Conservation (phyloP, 352 stramenopile species). For the Sclerospora graminicola region DNA sequence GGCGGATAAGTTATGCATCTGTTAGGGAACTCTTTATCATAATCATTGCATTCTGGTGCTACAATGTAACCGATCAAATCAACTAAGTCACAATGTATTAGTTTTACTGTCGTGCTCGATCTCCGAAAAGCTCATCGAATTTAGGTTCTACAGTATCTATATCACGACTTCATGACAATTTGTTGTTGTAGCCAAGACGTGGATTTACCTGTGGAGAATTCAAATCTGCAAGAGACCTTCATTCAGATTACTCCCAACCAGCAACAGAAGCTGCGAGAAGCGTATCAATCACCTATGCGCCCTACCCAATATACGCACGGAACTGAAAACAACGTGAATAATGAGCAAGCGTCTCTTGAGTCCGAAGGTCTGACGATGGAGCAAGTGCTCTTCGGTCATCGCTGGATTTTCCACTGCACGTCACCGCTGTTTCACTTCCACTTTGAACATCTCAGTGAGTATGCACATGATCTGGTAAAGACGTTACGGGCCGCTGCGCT, state of each 20-base stretch:
- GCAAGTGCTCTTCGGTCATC: constrained; percentile 37
- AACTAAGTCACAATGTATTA: too few relatives aligned
- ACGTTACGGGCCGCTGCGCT: constrained; percentile 41
- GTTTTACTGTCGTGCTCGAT: too few relatives aligned
- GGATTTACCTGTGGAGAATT: constrained; percentile 4
- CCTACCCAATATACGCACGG: constrained; percentile 24
- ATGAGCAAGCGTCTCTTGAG: constrained; percentile 4
- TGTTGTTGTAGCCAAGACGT: constrained; percentile 8
- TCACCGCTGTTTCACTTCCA: constrained; percentile 57
- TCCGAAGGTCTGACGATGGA: constrained; percentile 33
- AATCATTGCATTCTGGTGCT: too few relatives aligned
- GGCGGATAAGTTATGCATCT: constrained; percentile 24
- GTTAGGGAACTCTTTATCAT: not conserved
- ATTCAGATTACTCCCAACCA: constrained; percentile 5
- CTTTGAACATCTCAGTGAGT: constrained; percentile 30
- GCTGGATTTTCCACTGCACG: constrained; percentile 53
- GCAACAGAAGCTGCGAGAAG: constrained; percentile 21
- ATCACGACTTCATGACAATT: constrained; percentile 20
- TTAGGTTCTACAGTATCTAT: too few relatives aligned
- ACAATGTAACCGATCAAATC: too few relatives aligned
- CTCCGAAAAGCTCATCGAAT: constrained; percentile 7
- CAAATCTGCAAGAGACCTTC: constrained; percentile 1
- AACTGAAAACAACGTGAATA: constrained; percentile 3
- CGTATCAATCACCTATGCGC: constrained; percentile 28
- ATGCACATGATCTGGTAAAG: constrained; percentile 60